Evolutionary conservation across 73 alveolate genomes (phyloP).

Genomic region (Tetrahymena borealis): DNA sequence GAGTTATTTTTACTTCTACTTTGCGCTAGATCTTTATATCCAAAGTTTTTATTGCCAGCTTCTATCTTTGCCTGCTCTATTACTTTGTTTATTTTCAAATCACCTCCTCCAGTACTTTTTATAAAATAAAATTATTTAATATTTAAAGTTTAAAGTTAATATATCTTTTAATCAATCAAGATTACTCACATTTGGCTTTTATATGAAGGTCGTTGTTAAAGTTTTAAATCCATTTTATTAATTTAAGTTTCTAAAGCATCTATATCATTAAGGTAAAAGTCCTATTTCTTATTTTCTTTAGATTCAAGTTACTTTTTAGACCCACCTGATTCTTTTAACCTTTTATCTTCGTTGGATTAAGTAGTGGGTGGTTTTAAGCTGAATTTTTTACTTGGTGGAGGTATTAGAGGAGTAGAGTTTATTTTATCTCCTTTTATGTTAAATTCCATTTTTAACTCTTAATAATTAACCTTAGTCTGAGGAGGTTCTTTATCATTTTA

Average conservation of each 20-base stretch:
- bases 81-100: background rate
- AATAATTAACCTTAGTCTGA: background rate
- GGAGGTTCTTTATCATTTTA: background rate
- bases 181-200: background rate
- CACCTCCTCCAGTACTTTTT: background rate
- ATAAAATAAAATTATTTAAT: too few species aligned
- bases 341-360: background rate
- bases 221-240: background rate
- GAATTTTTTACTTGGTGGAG: background rate
- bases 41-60: background rate
- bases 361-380: background rate
- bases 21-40: background rate
- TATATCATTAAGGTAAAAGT: background rate
- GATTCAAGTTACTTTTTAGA: background rate
- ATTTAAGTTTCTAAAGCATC: background rate
- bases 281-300: background rate
- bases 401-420: background rate
- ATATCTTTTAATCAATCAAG: too few species aligned
- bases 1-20: background rate
- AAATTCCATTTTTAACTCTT: background rate
- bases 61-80: background rate
- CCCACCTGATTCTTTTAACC: background rate
- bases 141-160: too few species aligned
- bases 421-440: background rate
- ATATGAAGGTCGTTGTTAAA: background rate